phyloP scores from a whole-genome alignment of 345 rosid genomes.

The Excoecaria agallocha region DNA sequence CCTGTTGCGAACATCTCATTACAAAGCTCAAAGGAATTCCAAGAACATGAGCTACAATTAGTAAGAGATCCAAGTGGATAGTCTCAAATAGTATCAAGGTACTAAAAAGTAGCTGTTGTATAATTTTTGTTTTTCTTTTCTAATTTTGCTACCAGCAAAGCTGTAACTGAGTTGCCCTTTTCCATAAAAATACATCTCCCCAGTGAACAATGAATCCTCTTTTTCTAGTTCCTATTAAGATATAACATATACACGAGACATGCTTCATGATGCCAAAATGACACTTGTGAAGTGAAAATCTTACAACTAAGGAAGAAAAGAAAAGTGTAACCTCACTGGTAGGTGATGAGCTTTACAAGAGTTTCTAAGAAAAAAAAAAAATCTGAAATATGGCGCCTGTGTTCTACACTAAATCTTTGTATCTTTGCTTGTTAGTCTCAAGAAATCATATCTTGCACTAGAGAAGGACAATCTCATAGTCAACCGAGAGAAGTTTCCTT shows the following conservation, averaged over 20 bases:
- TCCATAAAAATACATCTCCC: background rate
- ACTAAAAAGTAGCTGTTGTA: background rate
- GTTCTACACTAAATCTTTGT: background rate
- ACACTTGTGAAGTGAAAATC: too few relatives aligned
- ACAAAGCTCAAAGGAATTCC: too few relatives aligned
- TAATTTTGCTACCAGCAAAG: background rate
- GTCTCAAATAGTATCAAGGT: background rate
- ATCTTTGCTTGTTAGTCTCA: background rate
- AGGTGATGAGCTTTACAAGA: background rate
- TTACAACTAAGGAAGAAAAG: too few relatives aligned
- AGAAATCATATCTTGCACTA: background rate
- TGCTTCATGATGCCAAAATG: too few relatives aligned
- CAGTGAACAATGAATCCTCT: background rate
- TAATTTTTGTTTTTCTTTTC: background rate
- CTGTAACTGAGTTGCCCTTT: background rate
- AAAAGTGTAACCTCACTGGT: background rate
- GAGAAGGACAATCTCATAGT: background rate
- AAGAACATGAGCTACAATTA: too few relatives aligned
- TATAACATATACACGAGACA: background rate
- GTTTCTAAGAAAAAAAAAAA: background rate
- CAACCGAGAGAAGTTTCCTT: background rate
- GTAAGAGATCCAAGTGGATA: too few relatives aligned
- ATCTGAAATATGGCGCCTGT: too few relatives aligned
- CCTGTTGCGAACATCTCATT: too few relatives aligned
- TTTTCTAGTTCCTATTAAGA: background rate